These are phyloP conservation scores for Hortiboletus campestris DNA, from an alignment of 768 basidiomycete genomes.

Conservation along the genomic window DNA sequence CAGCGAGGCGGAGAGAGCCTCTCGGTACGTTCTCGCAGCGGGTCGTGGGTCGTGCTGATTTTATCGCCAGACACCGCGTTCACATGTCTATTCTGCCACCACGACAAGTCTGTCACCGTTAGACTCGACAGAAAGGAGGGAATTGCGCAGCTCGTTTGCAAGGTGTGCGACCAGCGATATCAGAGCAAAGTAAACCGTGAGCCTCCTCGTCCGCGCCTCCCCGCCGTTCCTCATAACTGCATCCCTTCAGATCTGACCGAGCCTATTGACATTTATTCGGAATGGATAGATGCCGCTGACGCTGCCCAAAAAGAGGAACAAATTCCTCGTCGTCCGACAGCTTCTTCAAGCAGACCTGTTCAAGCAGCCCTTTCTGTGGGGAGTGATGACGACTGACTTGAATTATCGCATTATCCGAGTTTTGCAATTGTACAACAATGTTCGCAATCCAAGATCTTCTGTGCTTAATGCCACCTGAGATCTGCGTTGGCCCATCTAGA, in stretches of 20 bases:
- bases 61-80: constrained; percentile 65
- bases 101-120: constrained; percentile 85
- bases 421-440: constrained; percentile 24
- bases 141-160: constrained; percentile 74
- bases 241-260: constrained; percentile 70
- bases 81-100: constrained; percentile 86
- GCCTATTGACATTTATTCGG: constrained; percentile 85
- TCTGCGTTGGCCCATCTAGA: constrained; percentile 4
- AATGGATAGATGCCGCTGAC: constrained; percentile 90
- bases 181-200: constrained; percentile 86
- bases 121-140: constrained; percentile 85
- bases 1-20: constrained; percentile 64
- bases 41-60: constrained; percentile 2
- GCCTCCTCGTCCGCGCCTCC: constrained; percentile 23
- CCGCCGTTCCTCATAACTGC: constrained; percentile 14
- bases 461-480: not conserved
- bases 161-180: constrained; percentile 83
- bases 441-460: constrained; percentile 4
- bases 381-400: constrained; percentile 45
- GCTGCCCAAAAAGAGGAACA: constrained; percentile 69
- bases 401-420: not conserved
- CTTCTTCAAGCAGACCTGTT: constrained; percentile 48
- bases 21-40: constrained; percentile 48
- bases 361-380: constrained; percentile 37
- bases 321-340: constrained; percentile 48